These are phyloP conservation scores for Fraxinus ornus DNA, from an alignment of 305 asterid genomes.

Conservation along the genomic window DNA sequence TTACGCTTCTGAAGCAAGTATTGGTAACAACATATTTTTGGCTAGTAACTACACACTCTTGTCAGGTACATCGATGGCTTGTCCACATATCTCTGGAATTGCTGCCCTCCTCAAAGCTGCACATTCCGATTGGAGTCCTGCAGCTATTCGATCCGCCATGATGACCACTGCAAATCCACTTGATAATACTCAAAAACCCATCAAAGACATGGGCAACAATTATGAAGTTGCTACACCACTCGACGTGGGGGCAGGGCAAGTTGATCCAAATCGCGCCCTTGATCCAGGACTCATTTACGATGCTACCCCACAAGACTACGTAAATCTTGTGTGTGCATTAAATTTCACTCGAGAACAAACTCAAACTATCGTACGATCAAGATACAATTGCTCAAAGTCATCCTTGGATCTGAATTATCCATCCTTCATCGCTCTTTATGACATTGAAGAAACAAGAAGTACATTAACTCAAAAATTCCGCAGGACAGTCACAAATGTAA, in stretches of 20 bases:
- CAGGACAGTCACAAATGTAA: conserved; percentile 19
- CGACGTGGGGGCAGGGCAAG: conserved; percentile 20
- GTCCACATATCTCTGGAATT: conserved; percentile 26
- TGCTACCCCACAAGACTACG: conserved; percentile 21
- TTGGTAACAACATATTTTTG: background rate
- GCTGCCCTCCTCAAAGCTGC: conserved; percentile 26
- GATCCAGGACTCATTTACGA: conserved; percentile 30
- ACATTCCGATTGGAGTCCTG: conserved; percentile 26
- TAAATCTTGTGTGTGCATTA: conserved; percentile 20
- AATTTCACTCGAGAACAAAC: conserved; percentile 15
- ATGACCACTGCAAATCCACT: conserved; percentile 23
- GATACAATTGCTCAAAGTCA: conserved; percentile 20
- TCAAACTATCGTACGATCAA: conserved; percentile 6
- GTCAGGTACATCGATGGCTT: conserved; percentile 31
- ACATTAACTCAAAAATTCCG: background rate
- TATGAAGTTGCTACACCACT: conserved; percentile 16
- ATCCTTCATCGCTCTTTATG: conserved; percentile 2
- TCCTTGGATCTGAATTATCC: conserved; percentile 22
- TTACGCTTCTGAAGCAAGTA: background rate
- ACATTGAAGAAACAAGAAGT: background rate
- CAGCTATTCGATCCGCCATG: conserved; percentile 24
- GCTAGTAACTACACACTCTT: conserved; percentile 19
- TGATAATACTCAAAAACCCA: conserved; percentile 18
- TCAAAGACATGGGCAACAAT: conserved; percentile 17
- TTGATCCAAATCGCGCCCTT: conserved; percentile 26